Evolutionary conservation across 768 basidiomycete species (phyloP).

Genomic region (Rhodotorula taiwanensis): DNA sequence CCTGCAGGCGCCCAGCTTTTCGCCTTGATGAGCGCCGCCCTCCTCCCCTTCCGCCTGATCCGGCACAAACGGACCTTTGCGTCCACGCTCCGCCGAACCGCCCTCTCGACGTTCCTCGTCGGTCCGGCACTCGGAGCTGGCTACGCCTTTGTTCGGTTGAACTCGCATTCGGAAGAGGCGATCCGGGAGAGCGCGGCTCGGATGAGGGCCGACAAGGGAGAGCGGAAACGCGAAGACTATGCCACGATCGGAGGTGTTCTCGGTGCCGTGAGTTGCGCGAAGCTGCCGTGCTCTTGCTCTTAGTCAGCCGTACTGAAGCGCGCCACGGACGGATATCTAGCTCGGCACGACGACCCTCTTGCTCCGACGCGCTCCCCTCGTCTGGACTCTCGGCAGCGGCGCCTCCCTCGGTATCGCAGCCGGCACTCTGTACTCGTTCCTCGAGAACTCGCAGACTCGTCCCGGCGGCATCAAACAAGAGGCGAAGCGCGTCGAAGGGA

Average conservation of each 20-base stretch:
- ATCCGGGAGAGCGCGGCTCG: not conserved
- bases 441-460: not conserved
- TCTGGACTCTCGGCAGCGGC: slow-evolving; percentile 2
- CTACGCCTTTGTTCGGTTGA: slow-evolving; percentile 1
- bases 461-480: not conserved
- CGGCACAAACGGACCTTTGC: slow-evolving; percentile 2
- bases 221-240: slow-evolving; percentile 14
- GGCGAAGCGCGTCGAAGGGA: not conserved
- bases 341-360: slow-evolving; percentile 12
- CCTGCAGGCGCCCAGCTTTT: not conserved
- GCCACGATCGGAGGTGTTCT: slow-evolving; percentile 9
- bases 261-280: slow-evolving; percentile 1
- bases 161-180: not conserved
- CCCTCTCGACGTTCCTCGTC: slow-evolving; percentile 5
- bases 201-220: not conserved
- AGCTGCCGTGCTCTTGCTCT: not conserved
- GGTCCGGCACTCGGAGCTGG: slow-evolving; percentile 12
- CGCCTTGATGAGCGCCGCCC: not conserved
- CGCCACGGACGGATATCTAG: not conserved
- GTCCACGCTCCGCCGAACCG: not conserved
- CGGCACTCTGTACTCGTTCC: slow-evolving; percentile 2
- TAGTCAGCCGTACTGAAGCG: no score
- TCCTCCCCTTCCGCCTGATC: not conserved
- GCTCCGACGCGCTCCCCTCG: slow-evolving; percentile 1
- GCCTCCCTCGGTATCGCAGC: slow-evolving; percentile 4